Conservation (phyloP, 2,329 filamentous ascomycete species). For the Alternaria arborescens region DNA sequence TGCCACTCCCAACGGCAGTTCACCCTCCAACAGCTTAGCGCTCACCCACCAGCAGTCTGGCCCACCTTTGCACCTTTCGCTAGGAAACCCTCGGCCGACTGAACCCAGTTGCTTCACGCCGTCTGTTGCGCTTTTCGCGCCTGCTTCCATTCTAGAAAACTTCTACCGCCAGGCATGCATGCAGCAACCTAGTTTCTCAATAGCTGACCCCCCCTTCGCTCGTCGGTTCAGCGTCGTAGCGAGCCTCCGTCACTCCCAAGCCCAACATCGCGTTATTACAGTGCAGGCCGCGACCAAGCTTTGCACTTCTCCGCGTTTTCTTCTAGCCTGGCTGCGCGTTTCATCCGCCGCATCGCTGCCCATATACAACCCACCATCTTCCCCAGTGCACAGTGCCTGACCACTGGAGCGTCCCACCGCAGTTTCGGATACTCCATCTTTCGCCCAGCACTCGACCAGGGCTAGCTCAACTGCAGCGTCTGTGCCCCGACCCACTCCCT, state of each 20-base stretch:
- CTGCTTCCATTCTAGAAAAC: constrained; percentile 31
- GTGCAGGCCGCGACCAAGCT: constrained; percentile 22
- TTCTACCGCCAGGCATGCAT: constrained; percentile 20
- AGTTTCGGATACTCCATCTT: constrained; percentile 19
- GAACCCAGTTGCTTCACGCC: constrained; percentile 11
- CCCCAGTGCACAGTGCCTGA: constrained; percentile 19
- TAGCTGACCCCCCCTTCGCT: constrained; percentile 13
- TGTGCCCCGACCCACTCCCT: constrained; percentile 23
- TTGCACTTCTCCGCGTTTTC: constrained; percentile 36
- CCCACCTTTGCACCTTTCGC: constrained; percentile 9
- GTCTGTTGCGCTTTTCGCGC: constrained; percentile 26
- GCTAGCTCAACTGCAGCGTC: constrained; percentile 14
- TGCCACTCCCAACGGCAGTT: constrained; percentile 18
- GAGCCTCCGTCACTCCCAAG: constrained; percentile 13
- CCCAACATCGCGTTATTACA: constrained; percentile 18
- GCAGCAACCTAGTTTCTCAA: constrained; percentile 6
- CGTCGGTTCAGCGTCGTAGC: constrained; percentile 19
- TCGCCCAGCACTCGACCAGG: constrained; percentile 18
- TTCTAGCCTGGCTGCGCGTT: constrained; percentile 32
- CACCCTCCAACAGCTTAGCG: constrained; percentile 13
- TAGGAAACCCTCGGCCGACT: constrained; percentile 21
- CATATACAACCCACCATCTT: constrained; percentile 11
- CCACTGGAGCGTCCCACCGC: constrained; percentile 16
- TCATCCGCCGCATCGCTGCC: constrained; percentile 20
- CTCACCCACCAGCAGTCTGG: constrained; percentile 15